Base-by-base conservation (phyloP, 495 filamentous ascomycete genomes). In the Penicillium waksmanii region DNA sequence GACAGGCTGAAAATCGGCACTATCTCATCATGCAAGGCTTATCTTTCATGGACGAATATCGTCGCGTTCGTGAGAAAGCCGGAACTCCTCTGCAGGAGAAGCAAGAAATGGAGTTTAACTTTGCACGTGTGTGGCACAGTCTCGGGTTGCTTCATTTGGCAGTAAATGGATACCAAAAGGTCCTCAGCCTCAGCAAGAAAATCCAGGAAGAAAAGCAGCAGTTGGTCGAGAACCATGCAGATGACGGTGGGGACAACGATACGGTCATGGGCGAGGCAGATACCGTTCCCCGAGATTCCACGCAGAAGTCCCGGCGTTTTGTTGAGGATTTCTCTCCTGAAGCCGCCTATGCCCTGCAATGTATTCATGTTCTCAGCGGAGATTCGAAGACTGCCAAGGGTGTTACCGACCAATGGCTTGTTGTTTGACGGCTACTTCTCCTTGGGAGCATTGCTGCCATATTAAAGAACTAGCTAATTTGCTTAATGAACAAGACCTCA, bases 61-160 rank as follows among this genome's bases (percentile, higher is more conserved):
- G 91, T 62, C 85, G 53, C 67, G 87, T 74, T 10, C 75, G 77
- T 2, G 77, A 69, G 66, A 73, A 61, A 21, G 57, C 72, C 56
- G 73, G 70, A 25, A 69, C 53, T 52, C 63, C 74, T 2, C 64
- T 75, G n/a, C 70, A 78, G 42, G 82, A 87, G 65, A 70, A 77
- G 46, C 90, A 93, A 69, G 95, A 98, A 71, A 91, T 92, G 19
- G 89, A 96, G 58, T 98, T 89, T 73, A 98, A 98, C 65, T 82
- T 93, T 47, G 95, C 85, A 18, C 81, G 92, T 12, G 82, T 88
- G 3, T 97, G 89, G 72, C 91, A 96, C 65, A 77, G 89, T 38
- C 81, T 98, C 9, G 92, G 93, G 1, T 72, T 98, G 34, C 77
- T 80, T 13, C 89, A 93, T 68, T 69, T 96, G 13, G 94, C 95